Percentiles rank a stretch among this genome's conserved stretches.
Conservation (phyloP, 345 rosid genomes). For the Boechera divaricarpa region DNA sequence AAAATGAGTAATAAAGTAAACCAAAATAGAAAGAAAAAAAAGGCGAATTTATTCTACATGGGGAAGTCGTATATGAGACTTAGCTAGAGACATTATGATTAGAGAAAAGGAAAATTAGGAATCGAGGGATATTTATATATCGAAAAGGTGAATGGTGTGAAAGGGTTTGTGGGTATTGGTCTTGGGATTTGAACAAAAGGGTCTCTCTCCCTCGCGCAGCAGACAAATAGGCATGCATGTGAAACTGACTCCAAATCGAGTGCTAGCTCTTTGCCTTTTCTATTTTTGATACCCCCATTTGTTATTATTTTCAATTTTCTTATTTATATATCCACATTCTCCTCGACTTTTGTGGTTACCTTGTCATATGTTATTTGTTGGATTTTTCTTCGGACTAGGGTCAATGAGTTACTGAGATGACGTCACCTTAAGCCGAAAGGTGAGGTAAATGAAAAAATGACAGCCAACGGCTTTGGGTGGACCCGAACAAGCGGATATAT, state of each 20-base stretch:
- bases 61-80: not conserved
- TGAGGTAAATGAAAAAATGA: slow-evolving; percentile 28
- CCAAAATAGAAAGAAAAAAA: not conserved
- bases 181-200: slow-evolving; percentile 38
- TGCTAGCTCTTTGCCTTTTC: slow-evolving; percentile 33
- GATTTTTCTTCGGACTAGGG: slow-evolving; percentile 27
- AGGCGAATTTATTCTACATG: not conserved
- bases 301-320: not conserved
- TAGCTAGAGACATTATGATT: slow-evolving; percentile 40
- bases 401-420: slow-evolving; percentile 45
- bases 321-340: slow-evolving; percentile 17
- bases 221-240: slow-evolving; percentile 49
- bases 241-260: slow-evolving; percentile 41
- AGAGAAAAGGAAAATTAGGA: slow-evolving; percentile 30
- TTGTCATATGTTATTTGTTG: not conserved
- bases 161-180: slow-evolving; percentile 27
- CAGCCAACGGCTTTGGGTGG: slow-evolving; percentile 39
- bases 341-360: slow-evolving; percentile 13
- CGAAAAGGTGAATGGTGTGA: slow-evolving; percentile 33
- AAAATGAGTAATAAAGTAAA: not conserved
- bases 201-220: slow-evolving; percentile 34
- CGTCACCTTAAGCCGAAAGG: slow-evolving; percentile 39
- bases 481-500: slow-evolving; percentile 9
- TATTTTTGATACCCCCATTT: slow-evolving; percentile 14
- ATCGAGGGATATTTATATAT: slow-evolving; percentile 33